These are phyloP conservation scores for Magnusiomyces sp. DNA, from an alignment of 1,139 yeast genomes.

Conservation along the genomic window DNA sequence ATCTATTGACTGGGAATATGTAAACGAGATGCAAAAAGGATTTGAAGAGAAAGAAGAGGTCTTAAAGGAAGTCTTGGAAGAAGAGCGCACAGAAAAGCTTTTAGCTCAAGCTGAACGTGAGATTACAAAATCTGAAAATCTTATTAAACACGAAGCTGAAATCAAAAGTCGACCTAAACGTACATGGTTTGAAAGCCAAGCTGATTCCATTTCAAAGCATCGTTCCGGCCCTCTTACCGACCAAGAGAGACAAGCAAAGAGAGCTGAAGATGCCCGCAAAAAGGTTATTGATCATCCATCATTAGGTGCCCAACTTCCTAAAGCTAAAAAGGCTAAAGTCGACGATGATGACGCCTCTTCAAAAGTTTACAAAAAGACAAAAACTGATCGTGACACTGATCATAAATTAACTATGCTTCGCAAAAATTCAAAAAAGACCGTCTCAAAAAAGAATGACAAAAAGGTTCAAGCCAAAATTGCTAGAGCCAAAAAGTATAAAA, in stretches of 20 bases:
- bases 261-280: slow-evolving; percentile 10
- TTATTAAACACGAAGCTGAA: slow-evolving; percentile 72
- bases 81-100: slow-evolving; percentile 85
- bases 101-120: slow-evolving; percentile 86
- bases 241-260: slow-evolving; percentile 17
- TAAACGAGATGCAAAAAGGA: slow-evolving; percentile 55
- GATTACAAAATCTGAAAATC: slow-evolving; percentile 71
- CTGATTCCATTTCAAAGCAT: slow-evolving; percentile 38
- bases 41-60: slow-evolving; percentile 51
- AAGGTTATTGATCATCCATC: slow-evolving; percentile 1
- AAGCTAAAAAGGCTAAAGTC: slow-evolving; percentile 52
- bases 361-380: slow-evolving; percentile 28
- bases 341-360: slow-evolving; percentile 41
- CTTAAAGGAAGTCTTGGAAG: slow-evolving; percentile 70
- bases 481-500: slow-evolving; percentile 42
- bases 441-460: slow-evolving; percentile 23
- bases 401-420: slow-evolving; percentile 16
- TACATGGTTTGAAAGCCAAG: slow-evolving; percentile 88
- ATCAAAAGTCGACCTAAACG: slow-evolving; percentile 86
- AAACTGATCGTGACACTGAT: slow-evolving; percentile 22
- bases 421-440: slow-evolving; percentile 63
- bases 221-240: neutral
- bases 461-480: slow-evolving; percentile 12
- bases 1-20: slow-evolving; percentile 76
- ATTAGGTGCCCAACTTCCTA: slow-evolving; percentile 33